Evolutionary conservation across 2,329 filamentous ascomycete genomes (phyloP).

Genomic region (Aspergillus texensis): DNA sequence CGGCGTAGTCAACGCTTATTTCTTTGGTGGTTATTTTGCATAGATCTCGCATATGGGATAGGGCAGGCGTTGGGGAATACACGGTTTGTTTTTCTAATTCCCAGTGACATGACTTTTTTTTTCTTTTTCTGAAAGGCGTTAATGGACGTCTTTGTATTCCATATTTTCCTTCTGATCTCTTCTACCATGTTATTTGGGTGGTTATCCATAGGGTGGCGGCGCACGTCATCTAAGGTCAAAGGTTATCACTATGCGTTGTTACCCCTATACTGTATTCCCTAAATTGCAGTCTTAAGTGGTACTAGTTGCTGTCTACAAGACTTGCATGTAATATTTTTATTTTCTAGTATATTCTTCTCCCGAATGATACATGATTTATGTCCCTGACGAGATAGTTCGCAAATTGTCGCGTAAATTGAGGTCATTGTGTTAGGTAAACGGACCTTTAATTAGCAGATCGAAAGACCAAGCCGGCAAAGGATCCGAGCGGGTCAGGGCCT

Average conservation of each 20-base stretch:
- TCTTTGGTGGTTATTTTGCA: slow-evolving; percentile 23
- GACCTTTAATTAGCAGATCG: neutral
- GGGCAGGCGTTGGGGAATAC: slow-evolving; percentile 24
- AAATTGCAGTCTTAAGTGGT: neutral
- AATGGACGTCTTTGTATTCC: slow-evolving; percentile 4
- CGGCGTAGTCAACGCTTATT: slow-evolving; percentile 14
- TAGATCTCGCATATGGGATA: slow-evolving; percentile 27
- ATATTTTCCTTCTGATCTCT: neutral
- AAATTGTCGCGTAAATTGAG: neutral
- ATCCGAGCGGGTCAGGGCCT: slow-evolving; percentile 9
- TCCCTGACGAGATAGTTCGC: neutral
- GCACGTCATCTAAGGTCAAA: slow-evolving; percentile 1
- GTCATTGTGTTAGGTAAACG: neutral
- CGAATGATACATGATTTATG: neutral
- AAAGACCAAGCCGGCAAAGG: slow-evolving; percentile 7
- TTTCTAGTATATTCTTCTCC: neutral
- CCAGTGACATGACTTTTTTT: neutral
- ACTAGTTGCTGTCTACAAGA: neutral
- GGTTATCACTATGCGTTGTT: neutral
- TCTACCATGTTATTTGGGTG: slow-evolving; percentile 9
- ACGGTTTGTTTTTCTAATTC: slow-evolving; percentile 13
- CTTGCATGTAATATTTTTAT: neutral
- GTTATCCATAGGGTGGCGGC: slow-evolving; percentile 1
- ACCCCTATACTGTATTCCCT: neutral
- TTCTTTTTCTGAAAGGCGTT: neutral